Conservation (phyloP, 257 asterid species). For the Penstemon eatonii region DNA sequence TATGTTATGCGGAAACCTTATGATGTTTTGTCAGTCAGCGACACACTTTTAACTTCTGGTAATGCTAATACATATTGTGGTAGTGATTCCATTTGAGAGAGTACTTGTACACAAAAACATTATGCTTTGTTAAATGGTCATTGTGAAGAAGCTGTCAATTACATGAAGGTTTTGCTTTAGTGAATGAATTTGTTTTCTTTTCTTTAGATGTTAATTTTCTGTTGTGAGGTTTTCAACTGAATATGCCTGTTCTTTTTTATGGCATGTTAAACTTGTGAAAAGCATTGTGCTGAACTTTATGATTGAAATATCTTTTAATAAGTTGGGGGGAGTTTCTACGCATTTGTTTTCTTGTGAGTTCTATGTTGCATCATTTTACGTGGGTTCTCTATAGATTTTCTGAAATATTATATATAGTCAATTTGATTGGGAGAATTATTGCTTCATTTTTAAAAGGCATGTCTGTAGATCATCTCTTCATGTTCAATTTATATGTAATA, state of each 20-base stretch:
- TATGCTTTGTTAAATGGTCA: slow-evolving; percentile 3
- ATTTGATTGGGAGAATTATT: slow-evolving; percentile 80
- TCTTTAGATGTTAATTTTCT: slow-evolving; percentile 3
- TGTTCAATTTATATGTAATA: slow-evolving; percentile 14
- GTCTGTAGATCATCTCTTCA: slow-evolving; percentile 61
- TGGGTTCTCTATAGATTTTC: slow-evolving; percentile 72
- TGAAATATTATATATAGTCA: slow-evolving; percentile 76
- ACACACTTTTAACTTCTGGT: neutral
- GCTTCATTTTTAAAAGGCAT: slow-evolving; percentile 80
- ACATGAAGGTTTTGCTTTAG: neutral
- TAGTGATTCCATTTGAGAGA: slow-evolving; percentile 1
- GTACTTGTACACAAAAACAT: neutral
- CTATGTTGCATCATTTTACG: slow-evolving; percentile 11
- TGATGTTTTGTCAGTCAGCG: neutral
- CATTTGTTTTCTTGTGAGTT: slow-evolving; percentile 63
- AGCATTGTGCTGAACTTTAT: slow-evolving; percentile 75
- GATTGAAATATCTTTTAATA: slow-evolving; percentile 87
- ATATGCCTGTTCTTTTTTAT: slow-evolving; percentile 35
- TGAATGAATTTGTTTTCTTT: slow-evolving; percentile 14
- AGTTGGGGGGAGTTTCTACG: slow-evolving; percentile 88
- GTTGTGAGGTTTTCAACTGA: slow-evolving; percentile 24
- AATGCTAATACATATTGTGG: neutral
- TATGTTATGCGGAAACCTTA: neutral
- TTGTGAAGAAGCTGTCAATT: slow-evolving; percentile 1
- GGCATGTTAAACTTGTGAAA: slow-evolving; percentile 94